Conservation (phyloP, 129 eudicot genomes). For the Mikania micrantha region DNA sequence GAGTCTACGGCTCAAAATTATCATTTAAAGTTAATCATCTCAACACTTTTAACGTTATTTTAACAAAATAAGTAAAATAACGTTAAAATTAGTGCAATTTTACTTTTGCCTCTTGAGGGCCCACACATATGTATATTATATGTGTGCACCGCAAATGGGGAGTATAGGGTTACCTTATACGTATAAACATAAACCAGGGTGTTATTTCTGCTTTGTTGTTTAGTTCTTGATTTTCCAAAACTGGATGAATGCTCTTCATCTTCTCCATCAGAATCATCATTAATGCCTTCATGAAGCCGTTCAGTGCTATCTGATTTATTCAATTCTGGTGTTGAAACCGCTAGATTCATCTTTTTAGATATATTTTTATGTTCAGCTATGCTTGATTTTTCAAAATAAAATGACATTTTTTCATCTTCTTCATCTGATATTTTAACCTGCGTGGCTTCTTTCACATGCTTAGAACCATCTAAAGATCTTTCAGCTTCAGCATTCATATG, state of each 20-base stretch:
- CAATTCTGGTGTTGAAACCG: slow-evolving; percentile 33
- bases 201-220: slow-evolving; percentile 27
- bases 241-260: slow-evolving; percentile 33
- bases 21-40: too few relatives aligned
- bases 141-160: too few relatives aligned
- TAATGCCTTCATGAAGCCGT: slow-evolving; percentile 18
- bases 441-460: slow-evolving; percentile 22
- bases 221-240: slow-evolving; percentile 26
- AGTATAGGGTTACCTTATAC: slow-evolving; percentile 52
- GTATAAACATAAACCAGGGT: slow-evolving; percentile 61
- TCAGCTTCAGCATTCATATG: slow-evolving; percentile 51
- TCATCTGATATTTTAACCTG: slow-evolving; percentile 19
- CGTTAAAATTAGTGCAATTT: too few relatives aligned
- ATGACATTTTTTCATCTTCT: slow-evolving; percentile 30
- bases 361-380: slow-evolving; percentile 19
- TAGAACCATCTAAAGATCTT: slow-evolving; percentile 25
- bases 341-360: slow-evolving; percentile 13
- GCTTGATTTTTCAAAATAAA: slow-evolving; percentile 15
- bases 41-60: too few relatives aligned
- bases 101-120: too few relatives aligned
- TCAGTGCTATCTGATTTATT: slow-evolving; percentile 21
- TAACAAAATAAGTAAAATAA: too few relatives aligned
- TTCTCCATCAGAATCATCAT: slow-evolving; percentile 33
- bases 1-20: too few relatives aligned
- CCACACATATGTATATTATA: too few relatives aligned